Conservation (phyloP, 2,329 filamentous ascomycete genomes). For the Botryotinia globosa region DNA sequence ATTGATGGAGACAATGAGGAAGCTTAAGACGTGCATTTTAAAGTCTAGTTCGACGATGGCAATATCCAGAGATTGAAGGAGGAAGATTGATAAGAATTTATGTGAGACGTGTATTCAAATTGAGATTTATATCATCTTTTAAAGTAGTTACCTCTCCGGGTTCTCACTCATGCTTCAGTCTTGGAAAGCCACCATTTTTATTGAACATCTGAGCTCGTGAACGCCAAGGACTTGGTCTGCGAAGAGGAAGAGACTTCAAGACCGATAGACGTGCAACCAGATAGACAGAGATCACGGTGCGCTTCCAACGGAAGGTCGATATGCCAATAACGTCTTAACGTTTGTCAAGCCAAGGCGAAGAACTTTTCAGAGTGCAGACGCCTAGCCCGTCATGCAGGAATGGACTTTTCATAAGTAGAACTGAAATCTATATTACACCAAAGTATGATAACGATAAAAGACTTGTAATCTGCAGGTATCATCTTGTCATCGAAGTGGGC, state of each 20-base stretch:
- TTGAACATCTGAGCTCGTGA: background rate
- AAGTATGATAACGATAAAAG: background rate
- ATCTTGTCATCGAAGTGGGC: background rate
- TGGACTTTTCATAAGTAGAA: background rate
- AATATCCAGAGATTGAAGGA: background rate
- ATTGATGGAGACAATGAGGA: background rate
- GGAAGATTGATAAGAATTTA: background rate
- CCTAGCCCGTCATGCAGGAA: background rate
- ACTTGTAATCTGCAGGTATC: background rate
- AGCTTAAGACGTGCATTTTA: background rate
- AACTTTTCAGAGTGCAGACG: background rate
- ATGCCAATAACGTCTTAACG: background rate
- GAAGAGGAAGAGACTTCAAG: background rate
- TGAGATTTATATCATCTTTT: background rate
- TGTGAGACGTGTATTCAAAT: background rate
- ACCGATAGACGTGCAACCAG: background rate
- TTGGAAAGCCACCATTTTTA: background rate
- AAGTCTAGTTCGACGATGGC: background rate
- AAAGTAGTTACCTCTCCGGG: background rate
- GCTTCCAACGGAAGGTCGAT: background rate
- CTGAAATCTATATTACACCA: background rate
- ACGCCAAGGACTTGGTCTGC: background rate
- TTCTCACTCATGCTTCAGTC: background rate
- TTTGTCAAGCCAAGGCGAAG: background rate
- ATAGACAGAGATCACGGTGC: background rate